phyloP scores from a whole-genome alignment of 2,329 filamentous ascomycete genomes.

The Pyrenophora teres region DNA sequence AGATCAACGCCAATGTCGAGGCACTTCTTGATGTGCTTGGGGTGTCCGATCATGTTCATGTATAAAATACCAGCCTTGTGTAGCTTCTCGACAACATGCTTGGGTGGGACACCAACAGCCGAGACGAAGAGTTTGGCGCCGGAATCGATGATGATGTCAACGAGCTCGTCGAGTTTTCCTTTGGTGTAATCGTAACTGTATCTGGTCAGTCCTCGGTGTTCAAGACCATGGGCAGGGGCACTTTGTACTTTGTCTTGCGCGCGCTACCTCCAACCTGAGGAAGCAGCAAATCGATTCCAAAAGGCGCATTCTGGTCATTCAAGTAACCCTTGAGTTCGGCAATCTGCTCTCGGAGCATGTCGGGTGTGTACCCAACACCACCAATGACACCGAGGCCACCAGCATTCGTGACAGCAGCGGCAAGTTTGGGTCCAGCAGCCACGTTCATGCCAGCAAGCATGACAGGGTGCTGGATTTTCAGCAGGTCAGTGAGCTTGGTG shows the following conservation, averaged over 20 bases:
- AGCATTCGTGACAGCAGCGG: constrained; percentile 94
- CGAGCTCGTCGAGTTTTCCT: constrained; percentile 89
- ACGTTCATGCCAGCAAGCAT: constrained; percentile 99
- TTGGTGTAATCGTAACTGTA: constrained; percentile 98
- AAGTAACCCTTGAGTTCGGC: constrained; percentile 89
- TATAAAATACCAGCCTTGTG: constrained; percentile 87
- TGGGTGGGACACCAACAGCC: constrained; percentile 91
- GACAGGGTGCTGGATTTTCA: constrained; percentile 96
- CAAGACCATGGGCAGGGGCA: neutral
- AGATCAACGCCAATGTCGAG: constrained; percentile 87
- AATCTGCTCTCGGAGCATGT: constrained; percentile 96
- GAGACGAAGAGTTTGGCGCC: constrained; percentile 94
- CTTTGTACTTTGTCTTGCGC: constrained; percentile 82
- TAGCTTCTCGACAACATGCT: constrained; percentile 84
- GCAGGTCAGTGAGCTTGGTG: constrained; percentile 90
- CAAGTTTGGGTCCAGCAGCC: constrained; percentile 92
- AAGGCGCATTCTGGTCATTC: constrained; percentile 88
- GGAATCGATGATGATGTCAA: constrained; percentile 90
- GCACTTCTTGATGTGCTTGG: constrained; percentile 98
- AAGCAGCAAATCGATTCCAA: constrained; percentile 90
- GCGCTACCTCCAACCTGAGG: constrained; percentile 94
- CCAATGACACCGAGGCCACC: constrained; percentile 96
- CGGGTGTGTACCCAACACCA: constrained; percentile 92
- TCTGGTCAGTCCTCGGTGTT: constrained; percentile 6
- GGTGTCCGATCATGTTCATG: constrained; percentile 99